Percentiles rank a stretch among this genome's conserved stretches.
Evolutionary conservation across 2,329 filamentous ascomycete species (phyloP).

Genomic region (Diplodia intermedia): DNA sequence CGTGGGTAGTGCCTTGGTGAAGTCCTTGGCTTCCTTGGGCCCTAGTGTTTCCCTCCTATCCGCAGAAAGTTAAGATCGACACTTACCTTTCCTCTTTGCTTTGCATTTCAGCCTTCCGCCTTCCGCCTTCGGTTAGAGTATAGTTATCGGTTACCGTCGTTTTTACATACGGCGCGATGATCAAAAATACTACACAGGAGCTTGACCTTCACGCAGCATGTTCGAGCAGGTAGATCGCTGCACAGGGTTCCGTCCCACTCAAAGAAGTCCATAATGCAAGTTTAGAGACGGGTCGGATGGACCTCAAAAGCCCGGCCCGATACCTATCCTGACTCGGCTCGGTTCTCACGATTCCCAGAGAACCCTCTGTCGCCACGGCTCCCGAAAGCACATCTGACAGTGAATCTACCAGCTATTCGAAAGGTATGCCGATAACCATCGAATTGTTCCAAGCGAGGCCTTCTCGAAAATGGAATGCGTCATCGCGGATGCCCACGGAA

Average conservation of each 20-base stretch:
- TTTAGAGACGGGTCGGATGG: background rate
- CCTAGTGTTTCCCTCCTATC: no score
- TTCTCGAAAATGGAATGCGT: background rate
- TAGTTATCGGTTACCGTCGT: no score
- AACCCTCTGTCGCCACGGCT: no score
- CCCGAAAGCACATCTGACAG: no score
- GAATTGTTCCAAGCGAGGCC: background rate
- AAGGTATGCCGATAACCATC: background rate
- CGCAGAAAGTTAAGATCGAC: no score
- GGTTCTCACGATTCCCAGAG: no score
- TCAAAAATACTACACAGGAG: background rate
- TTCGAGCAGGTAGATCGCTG: background rate
- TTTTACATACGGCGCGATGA: background rate
- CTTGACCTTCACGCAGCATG: background rate
- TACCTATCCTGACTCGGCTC: no score
- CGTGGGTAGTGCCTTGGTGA: no score
- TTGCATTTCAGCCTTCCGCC: no score
- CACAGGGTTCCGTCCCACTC: background rate
- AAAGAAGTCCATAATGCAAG: background rate
- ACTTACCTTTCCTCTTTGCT: no score
- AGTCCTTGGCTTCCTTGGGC: no score
- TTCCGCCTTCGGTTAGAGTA: background rate
- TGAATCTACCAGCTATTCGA: background rate
- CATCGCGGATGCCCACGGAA: slow-evolving; percentile 14
- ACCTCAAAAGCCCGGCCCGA: no score